A percentile compares a stretch with the other conserved stretches of the same genome.
Conservation (phyloP, 73 alveolate genomes). For the Urostyla sp. region DNA sequence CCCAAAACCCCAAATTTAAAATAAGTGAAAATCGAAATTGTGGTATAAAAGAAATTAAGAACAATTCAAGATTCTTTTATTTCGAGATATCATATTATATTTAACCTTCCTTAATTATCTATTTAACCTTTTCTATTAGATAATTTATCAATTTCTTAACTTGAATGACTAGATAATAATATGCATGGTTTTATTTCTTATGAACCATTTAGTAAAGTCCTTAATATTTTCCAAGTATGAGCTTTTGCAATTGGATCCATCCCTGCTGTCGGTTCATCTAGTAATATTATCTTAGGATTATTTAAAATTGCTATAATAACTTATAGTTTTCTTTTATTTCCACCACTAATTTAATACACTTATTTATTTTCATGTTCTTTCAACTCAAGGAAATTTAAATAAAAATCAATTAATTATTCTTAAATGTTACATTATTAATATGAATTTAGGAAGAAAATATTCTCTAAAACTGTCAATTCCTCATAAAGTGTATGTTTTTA, state of each 20-base stretch:
- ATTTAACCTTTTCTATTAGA: too few relatives aligned
- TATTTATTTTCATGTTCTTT: neutral
- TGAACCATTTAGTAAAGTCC: too few relatives aligned
- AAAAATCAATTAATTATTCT: neutral
- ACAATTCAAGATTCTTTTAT: too few relatives aligned
- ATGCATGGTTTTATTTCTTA: too few relatives aligned
- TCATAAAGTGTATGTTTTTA: slow-evolving; percentile 85
- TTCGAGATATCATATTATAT: too few relatives aligned
- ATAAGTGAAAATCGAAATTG: too few relatives aligned
- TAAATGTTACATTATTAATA: neutral
- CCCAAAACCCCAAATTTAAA: too few relatives aligned
- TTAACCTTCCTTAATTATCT: too few relatives aligned
- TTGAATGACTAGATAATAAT: too few relatives aligned
- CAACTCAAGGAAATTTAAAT: neutral
- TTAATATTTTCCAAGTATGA: slow-evolving; percentile 97
- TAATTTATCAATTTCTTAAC: too few relatives aligned
- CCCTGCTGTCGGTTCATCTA: slow-evolving; percentile 98
- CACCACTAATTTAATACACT: slow-evolving; percentile 93
- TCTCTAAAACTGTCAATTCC: slow-evolving; percentile 83
- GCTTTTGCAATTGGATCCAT: slow-evolving; percentile 95
- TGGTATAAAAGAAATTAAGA: too few relatives aligned
- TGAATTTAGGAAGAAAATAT: neutral
- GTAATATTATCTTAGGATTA: slow-evolving; percentile 95
- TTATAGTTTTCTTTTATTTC: slow-evolving; percentile 96
- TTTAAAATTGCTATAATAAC: slow-evolving; percentile 97